These are phyloP conservation scores for Triangularia verruculosa DNA, from an alignment of 2,329 filamentous ascomycete species.

Conservation along the genomic window DNA sequence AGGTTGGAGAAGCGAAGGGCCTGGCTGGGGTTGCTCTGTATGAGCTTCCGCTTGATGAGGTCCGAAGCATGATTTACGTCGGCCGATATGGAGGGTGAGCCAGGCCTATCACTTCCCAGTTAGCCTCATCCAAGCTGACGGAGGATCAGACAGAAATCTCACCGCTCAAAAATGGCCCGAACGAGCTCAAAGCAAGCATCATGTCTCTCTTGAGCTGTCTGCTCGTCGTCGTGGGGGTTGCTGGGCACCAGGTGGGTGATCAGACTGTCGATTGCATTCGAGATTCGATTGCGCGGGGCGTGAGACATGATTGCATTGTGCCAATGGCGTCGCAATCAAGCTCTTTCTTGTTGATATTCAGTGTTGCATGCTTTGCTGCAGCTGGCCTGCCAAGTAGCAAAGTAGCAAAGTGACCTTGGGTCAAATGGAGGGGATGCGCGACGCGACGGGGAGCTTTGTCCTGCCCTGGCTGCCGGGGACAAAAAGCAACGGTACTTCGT, in stretches of 20 bases:
- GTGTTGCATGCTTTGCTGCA: neutral
- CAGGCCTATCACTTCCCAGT: conserved; percentile 36
- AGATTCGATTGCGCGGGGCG: conserved; percentile 63
- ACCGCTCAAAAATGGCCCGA: conserved; percentile 53
- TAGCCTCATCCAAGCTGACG: conserved; percentile 2
- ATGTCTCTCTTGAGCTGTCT: conserved; percentile 65
- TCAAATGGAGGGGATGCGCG: conserved; percentile 6
- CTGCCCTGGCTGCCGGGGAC: too few relatives aligned
- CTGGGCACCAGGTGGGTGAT: conserved; percentile 70
- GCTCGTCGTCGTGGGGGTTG: conserved; percentile 63
- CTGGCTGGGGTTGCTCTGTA: conserved; percentile 73
- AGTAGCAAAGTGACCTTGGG: too few relatives aligned
- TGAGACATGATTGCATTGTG: conserved; percentile 47
- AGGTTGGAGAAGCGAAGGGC: conserved; percentile 86
- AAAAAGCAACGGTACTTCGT: too few relatives aligned
- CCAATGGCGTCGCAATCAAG: neutral
- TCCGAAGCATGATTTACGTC: conserved; percentile 91
- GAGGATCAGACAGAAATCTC: conserved; percentile 9
- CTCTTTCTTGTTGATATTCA: neutral
- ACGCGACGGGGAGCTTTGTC: conserved; percentile 14
- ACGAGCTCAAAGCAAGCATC: conserved; percentile 57
- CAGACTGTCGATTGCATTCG: conserved; percentile 75
- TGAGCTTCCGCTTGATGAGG: conserved; percentile 83
- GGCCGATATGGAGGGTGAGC: conserved; percentile 55
- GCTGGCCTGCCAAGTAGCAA: neutral